Evolutionary conservation across 2,329 filamentous ascomycete genomes (phyloP).

Genomic region (Sclerotinia trifoliorum): DNA sequence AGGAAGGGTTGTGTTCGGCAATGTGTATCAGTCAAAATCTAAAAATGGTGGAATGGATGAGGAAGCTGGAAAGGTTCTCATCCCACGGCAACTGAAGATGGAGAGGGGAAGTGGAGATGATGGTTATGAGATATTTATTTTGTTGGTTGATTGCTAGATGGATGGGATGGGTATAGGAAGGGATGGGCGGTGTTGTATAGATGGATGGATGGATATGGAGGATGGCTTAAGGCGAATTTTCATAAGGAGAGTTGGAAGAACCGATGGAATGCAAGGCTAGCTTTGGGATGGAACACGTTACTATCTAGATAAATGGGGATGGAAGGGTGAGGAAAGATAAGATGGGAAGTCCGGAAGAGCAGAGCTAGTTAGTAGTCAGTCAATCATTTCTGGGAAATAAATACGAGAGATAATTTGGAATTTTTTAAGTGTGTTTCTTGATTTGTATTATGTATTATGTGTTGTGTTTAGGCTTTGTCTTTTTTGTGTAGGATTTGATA

Average conservation of each 20-base stretch:
- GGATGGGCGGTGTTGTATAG: slow-evolving; percentile 19
- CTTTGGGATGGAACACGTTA: slow-evolving; percentile 13
- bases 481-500: no score
- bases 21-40: slow-evolving; percentile 35
- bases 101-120: slow-evolving; percentile 23
- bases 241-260: slow-evolving; percentile 2
- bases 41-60: slow-evolving; percentile 15
- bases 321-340: background rate
- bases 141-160: slow-evolving; percentile 25
- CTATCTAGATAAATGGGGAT: slow-evolving; percentile 6
- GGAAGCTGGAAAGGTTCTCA: background rate
- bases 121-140: slow-evolving; percentile 27
- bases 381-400: slow-evolving; percentile 22
- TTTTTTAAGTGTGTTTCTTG: background rate
- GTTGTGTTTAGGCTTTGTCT: no score
- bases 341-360: background rate
- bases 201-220: slow-evolving; percentile 7
- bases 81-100: slow-evolving; percentile 1
- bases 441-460: no score
- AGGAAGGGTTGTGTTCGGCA: slow-evolving; percentile 23
- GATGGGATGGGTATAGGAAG: slow-evolving; percentile 28
- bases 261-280: background rate
- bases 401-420: slow-evolving; percentile 24
- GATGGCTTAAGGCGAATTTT: background rate
- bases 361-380: slow-evolving; percentile 7